Evolutionary conservation across 2,329 filamentous ascomycete species (phyloP).

Genomic region (Cordyceps tenuipes): DNA sequence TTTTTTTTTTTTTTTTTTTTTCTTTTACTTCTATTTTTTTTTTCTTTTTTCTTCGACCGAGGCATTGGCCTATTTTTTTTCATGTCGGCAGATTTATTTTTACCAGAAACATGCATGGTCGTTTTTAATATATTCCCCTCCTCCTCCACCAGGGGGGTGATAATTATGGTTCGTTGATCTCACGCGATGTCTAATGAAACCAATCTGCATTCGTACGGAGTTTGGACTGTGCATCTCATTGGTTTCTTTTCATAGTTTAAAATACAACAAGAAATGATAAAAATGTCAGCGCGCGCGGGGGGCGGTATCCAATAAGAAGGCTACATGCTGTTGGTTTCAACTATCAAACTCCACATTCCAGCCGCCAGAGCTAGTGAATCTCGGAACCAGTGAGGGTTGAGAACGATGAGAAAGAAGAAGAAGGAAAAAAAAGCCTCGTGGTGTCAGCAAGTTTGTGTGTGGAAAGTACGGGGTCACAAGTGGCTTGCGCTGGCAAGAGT

Average conservation of each 20-base stretch:
- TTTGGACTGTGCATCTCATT: too few species aligned
- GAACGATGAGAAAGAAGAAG: too few species aligned
- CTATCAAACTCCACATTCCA: neutral
- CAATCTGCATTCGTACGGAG: too few species aligned
- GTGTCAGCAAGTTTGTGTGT: too few species aligned
- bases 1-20: too few species aligned
- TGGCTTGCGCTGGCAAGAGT: too few species aligned
- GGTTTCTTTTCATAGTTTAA: too few species aligned
- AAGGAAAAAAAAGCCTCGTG: too few species aligned
- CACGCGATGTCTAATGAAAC: neutral
- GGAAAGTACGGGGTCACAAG: too few species aligned
- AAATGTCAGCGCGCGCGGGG: neutral
- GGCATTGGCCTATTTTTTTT: too few species aligned
- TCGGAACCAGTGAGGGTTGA: neutral
- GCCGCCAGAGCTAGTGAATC: neutral
- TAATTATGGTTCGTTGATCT: neutral
- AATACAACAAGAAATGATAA: neutral
- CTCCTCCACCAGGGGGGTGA: neutral
- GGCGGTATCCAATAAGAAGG: neutral
- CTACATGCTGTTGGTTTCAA: constrained; percentile 3
- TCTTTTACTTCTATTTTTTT: too few species aligned
- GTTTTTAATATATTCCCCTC: neutral
- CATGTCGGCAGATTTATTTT: neutral
- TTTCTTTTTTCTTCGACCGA: too few species aligned
- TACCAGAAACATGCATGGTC: constrained; percentile 9